A percentile compares a stretch with the other conserved stretches of the same genome.
phyloP scores from a whole-genome alignment of 306 rosid species.

The Vachellia collinsii region DNA sequence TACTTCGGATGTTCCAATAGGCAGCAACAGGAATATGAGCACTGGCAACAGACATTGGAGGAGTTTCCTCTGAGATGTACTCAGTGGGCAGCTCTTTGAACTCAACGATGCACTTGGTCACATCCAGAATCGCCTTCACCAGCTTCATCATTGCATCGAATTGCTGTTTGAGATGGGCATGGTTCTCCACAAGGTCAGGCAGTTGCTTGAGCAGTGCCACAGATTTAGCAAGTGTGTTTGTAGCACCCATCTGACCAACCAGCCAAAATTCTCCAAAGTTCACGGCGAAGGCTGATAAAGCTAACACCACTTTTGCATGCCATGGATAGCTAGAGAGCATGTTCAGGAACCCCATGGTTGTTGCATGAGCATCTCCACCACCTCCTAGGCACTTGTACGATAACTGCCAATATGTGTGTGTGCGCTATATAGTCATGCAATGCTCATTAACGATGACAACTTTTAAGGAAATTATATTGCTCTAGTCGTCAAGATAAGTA shows the following conservation, averaged over 20 bases:
- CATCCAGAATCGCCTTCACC: slow-evolving; percentile 36
- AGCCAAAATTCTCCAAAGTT: slow-evolving; percentile 65
- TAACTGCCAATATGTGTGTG: slow-evolving; percentile 38
- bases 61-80: slow-evolving; percentile 52
- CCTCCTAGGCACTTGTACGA: slow-evolving; percentile 46
- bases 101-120: slow-evolving; percentile 46
- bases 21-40: slow-evolving; percentile 58
- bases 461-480: background rate
- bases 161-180: slow-evolving; percentile 42
- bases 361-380: slow-evolving; percentile 49
- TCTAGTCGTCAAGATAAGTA: background rate
- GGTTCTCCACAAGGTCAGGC: slow-evolving; percentile 46
- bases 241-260: slow-evolving; percentile 46
- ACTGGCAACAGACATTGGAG: slow-evolving; percentile 44
- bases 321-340: slow-evolving; percentile 53
- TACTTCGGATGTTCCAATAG: slow-evolving; percentile 59
- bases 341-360: slow-evolving; percentile 50
- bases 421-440: background rate
- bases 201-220: slow-evolving; percentile 59
- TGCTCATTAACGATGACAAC: background rate
- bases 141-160: slow-evolving; percentile 48
- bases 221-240: slow-evolving; percentile 56
- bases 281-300: slow-evolving; percentile 53
- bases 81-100: slow-evolving; percentile 45
- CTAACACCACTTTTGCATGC: slow-evolving; percentile 65